Evolutionary conservation across 331 rosid species (phyloP), one percentile per base, ranked within the genome.

Genomic region (Spiraea crenata): DNA sequence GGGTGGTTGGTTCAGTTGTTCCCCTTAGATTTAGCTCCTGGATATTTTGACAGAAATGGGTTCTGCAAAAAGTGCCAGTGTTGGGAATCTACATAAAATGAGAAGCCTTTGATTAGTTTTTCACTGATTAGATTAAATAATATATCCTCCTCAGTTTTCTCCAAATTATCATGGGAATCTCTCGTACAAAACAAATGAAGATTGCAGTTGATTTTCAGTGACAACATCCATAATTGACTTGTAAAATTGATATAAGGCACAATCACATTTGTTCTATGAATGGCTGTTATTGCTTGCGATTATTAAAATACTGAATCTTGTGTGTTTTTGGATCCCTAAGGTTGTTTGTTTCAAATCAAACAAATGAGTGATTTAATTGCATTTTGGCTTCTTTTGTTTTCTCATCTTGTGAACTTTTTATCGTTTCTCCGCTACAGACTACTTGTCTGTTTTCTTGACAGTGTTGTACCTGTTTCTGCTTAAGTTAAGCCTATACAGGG

Each of bases 401-500:
- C 69, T 20, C 80, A 68, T 82, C 91, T 72, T 73, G 93, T 85
- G 91, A 90, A 34, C 59, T 72, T 63, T 10, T 61, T n/a, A 5
- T 41, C 73, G 58, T 57, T 74, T 17, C 54, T 55, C 70, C 70
- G 44, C 15, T 19, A 48, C 25, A 17, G 38, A 7, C 9, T 5
- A 10, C 41, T 40, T 5, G 25, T 64, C 44, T 55, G 31, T n/a
- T 69, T 38, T 17, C 38, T 20, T n/a, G 10, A 5, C 11, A 42
- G 19, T 63, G 20, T 44, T 44, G 11, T 12, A 6, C 3, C 13
- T 0, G 6, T 15, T 4, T 50, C 55, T 52, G 5, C 57, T 19
- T n/a, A 52, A 25, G 57, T 19, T n/a, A 52, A 25, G 57, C 57
- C 35, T 0, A 17, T 52, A 1, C 4, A 17, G 34, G 35, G 35